Base-by-base conservation (phyloP, 2,329 filamentous ascomycete genomes). In the Dothideomycetes sp. region DNA sequence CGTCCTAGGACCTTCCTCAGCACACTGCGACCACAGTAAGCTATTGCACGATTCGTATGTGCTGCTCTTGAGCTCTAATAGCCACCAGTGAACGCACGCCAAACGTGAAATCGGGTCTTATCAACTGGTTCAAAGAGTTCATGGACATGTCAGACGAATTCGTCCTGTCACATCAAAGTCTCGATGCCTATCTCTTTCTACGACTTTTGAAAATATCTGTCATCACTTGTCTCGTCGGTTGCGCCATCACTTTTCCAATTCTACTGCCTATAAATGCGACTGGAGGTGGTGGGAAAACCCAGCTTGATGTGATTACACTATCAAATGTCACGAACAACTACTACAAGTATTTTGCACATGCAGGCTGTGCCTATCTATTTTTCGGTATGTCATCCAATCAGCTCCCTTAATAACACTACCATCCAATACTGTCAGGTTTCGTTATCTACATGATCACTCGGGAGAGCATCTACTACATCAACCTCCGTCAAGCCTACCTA, bases 401-500 rank as follows among this genome's bases (percentile, higher is more conserved):
- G n/a, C 11, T 32, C 14, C 5, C 14, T 32, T 5, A 12, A 10
- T 24, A 19, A 11, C 34, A 22, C n/a, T 16, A 18, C 12, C n/a
- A 9, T 18, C 8, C 30, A 32, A n/a, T 32, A 14, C n/a, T 7
- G n/a, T 5, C 14, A 38, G 64, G 75, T 34, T 96, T 96, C 56
- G 72, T 96, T 48, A 81, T 96, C 59, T 91, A 84, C 62, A 80
- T 85, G 54, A 77, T 96, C 46, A 82, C 87, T 41, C 76, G 89
- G 42, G 89, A 96, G 61, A 80, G 77, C 56, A 82, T 96, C 51
- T 94, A 81, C 71, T 94, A 85, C 62, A 82, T 95, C 66, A 94
- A 93, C 54, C 64, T 96, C 37, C 83, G 88, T 47, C 89, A 96
- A 63, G 89, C 89, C 0, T 95, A 93, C 63, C 75, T 93, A 31